Percentiles rank a stretch among this genome's conserved stretches.
Conservation (phyloP, 1,139 yeast genomes). For the Ogataea hybrid region DNA sequence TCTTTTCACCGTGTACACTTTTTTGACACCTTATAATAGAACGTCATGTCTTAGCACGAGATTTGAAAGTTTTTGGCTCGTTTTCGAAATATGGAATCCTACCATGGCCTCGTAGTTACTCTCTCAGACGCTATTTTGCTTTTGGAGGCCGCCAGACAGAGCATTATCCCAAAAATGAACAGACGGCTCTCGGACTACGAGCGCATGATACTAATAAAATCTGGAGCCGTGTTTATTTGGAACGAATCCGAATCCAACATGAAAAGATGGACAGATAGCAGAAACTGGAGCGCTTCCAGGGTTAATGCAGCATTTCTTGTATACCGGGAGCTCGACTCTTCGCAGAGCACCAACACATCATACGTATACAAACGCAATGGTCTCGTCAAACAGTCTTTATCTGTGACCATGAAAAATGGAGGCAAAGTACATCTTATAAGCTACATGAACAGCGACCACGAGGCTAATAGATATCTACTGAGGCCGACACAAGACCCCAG, state of each 20-base stretch:
- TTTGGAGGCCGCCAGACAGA: slow-evolving; percentile 60
- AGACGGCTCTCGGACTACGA: slow-evolving; percentile 61
- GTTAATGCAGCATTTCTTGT: slow-evolving; percentile 65
- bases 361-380: slow-evolving; percentile 44
- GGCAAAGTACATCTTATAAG: slow-evolving; percentile 56
- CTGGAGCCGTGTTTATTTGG: slow-evolving; percentile 71
- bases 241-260: slow-evolving; percentile 69
- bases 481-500: slow-evolving; percentile 42
- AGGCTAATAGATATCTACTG: slow-evolving; percentile 30
- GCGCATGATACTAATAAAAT: slow-evolving; percentile 44
- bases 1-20: neutral
- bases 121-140: slow-evolving; percentile 62
- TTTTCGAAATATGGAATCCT: slow-evolving; percentile 48
- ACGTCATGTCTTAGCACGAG: neutral
- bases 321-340: slow-evolving; percentile 56
- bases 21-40: neutral
- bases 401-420: slow-evolving; percentile 46
- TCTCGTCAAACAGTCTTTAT: slow-evolving; percentile 56
- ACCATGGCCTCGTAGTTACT: slow-evolving; percentile 55
- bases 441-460: slow-evolving; percentile 40
- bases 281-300: slow-evolving; percentile 68
- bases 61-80: neutral
- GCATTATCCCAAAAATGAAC: slow-evolving; percentile 55
- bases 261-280: slow-evolving; percentile 78
- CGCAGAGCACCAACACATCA: slow-evolving; percentile 8